Evolutionary conservation across 148 eudicot species (phyloP), one percentile per base, ranked within the genome.

Genomic region (Rhododendron molle): DNA sequence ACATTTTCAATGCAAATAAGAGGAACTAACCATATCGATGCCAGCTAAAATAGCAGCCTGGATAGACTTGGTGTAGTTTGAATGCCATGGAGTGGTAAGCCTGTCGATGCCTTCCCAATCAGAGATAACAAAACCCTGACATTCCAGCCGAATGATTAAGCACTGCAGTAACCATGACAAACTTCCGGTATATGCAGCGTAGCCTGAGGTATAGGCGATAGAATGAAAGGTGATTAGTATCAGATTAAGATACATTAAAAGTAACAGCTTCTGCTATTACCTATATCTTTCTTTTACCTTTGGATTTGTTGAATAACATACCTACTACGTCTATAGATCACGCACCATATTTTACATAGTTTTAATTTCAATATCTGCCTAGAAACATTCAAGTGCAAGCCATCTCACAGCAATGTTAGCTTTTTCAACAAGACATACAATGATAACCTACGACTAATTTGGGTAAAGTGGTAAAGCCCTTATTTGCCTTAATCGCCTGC

Each of bases 101-200:
- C n/a, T n/a, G n/a, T n/a, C n/a, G n/a, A n/a, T n/a, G n/a, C n/a
- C n/a, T n/a, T n/a, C n/a, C n/a, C n/a, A n/a, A n/a, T n/a, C n/a
- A n/a, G n/a, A n/a, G n/a, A n/a, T n/a, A n/a, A n/a, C n/a, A n/a
- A n/a, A n/a, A 87, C 99, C 99, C 99, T 96, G 94, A 72, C 28
- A 77, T 46, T 76, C 34, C 67, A 78, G 46, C 34, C 78, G 20
- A 80, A 50, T 36, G 83, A 85, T 52, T 71, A 76, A 36, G 15
- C 3, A 16, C 11, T 36, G 38, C 38, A 36, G 3, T 36, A 36
- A 36, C 38, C 38, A 36, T 36, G 38, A 36, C 38, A 60, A 58
- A 60, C 40, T 46, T 46, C 43, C n/a, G 1, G 7, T 79, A 43
- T 6, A 82, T 58, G 28, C 49, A 43, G 32, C 34, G 60, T 28